These are phyloP conservation scores for Pichia sp. DNA, from an alignment of 1,139 yeast species.

Conservation along the genomic window DNA sequence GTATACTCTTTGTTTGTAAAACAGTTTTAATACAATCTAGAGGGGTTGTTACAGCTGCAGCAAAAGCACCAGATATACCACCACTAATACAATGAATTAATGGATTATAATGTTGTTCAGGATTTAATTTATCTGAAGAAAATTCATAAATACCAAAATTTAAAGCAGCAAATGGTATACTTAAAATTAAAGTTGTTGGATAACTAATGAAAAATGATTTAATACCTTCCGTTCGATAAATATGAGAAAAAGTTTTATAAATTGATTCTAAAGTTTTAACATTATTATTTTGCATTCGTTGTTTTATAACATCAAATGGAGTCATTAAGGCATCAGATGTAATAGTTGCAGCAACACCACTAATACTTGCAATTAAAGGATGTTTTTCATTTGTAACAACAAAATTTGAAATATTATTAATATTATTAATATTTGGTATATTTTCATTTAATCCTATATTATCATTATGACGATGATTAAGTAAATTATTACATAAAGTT, in stretches of 20 bases:
- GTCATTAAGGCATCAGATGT: slow-evolving; percentile 96
- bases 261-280: slow-evolving; percentile 7
- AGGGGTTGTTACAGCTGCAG: slow-evolving; percentile 96
- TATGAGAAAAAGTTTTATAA: slow-evolving; percentile 36
- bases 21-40: slow-evolving; percentile 92
- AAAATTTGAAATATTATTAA: slow-evolving; percentile 13
- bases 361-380: slow-evolving; percentile 75
- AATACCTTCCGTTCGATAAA: slow-evolving; percentile 72
- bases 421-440: slow-evolving; percentile 12
- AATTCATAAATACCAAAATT: slow-evolving; percentile 93
- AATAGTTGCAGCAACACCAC: slow-evolving; percentile 92
- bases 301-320: slow-evolving; percentile 94
- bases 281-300: slow-evolving; percentile 54
- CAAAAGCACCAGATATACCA: slow-evolving; percentile 92
- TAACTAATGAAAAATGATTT: slow-evolving; percentile 85
- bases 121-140: slow-evolving; percentile 70
- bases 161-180: slow-evolving; percentile 92
- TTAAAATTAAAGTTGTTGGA: slow-evolving; percentile 90
- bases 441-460: background rate
- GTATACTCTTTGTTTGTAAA: slow-evolving; percentile 67
- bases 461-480: slow-evolving; percentile 1
- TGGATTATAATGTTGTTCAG: slow-evolving; percentile 77
- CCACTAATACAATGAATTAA: slow-evolving; percentile 90
- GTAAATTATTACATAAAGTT: slow-evolving; percentile 33
- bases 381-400: slow-evolving; percentile 59